Percentiles rank a stretch among this genome's conserved stretches.
phyloP scores from a whole-genome alignment of 2,329 filamentous ascomycete genomes.

The Penicillium sp. region DNA sequence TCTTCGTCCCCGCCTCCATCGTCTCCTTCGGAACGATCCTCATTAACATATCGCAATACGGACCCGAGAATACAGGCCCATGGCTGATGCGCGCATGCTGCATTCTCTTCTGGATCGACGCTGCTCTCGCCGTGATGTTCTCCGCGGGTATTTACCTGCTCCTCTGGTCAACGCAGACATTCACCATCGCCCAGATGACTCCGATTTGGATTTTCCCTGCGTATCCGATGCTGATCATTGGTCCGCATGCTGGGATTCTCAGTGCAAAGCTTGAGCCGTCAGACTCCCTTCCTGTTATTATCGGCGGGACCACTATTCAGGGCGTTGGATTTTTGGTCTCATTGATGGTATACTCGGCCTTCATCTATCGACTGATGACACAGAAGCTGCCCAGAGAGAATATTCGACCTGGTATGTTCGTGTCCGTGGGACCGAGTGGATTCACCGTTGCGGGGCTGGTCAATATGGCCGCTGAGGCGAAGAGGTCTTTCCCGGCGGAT shows the following conservation, averaged over 20 bases:
- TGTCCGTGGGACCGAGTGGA: constrained; percentile 75
- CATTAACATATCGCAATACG: constrained; percentile 79
- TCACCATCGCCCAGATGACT: constrained; percentile 80
- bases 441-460: constrained; percentile 66
- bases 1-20: constrained; percentile 71
- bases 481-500: constrained; percentile 49
- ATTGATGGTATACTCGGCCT: constrained; percentile 81
- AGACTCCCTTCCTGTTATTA: constrained; percentile 56
- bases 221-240: constrained; percentile 76
- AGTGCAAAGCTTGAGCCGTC: constrained; percentile 49
- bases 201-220: constrained; percentile 87
- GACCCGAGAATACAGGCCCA: constrained; percentile 59
- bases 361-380: constrained; percentile 85
- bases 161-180: constrained; percentile 67
- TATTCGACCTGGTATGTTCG: constrained; percentile 81
- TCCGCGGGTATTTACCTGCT: constrained; percentile 74
- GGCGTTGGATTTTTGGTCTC: constrained; percentile 66
- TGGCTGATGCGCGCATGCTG: constrained; percentile 66
- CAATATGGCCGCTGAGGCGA: constrained; percentile 57
- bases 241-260: constrained; percentile 68
- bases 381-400: constrained; percentile 78
- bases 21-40: constrained; percentile 74
- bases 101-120: constrained; percentile 74
- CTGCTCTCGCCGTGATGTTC: constrained; percentile 65
- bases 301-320: constrained; percentile 63